A percentile compares a stretch with the other conserved stretches of the same genome.
Evolutionary conservation across 2,329 filamentous ascomycete genomes (phyloP).

Genomic region (Coniochaeta sp.): DNA sequence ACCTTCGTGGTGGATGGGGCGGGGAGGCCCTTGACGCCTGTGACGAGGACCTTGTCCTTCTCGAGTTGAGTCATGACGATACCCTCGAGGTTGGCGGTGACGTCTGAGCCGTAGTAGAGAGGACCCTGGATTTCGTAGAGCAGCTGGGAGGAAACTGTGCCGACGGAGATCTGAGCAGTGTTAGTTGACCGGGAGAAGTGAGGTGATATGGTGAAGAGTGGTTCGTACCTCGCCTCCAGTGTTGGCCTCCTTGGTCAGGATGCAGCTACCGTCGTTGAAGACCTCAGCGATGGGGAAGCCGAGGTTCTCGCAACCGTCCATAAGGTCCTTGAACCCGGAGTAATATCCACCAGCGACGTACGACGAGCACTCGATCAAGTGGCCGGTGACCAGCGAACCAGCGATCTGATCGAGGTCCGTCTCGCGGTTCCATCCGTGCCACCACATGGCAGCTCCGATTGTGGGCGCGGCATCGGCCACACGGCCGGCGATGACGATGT

Average conservation of each 20-base stretch:
- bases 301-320: slow-evolving; percentile 33
- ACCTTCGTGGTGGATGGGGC: slow-evolving; percentile 25
- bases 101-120: slow-evolving; percentile 25
- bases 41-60: slow-evolving; percentile 22
- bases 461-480: slow-evolving; percentile 33
- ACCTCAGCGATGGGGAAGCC: slow-evolving; percentile 44
- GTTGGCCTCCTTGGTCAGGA: slow-evolving; percentile 18
- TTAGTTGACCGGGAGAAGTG: too few species aligned
- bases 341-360: slow-evolving; percentile 42
- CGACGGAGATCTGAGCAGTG: slow-evolving; percentile 6
- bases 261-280: slow-evolving; percentile 28
- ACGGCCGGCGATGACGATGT: slow-evolving; percentile 30
- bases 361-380: slow-evolving; percentile 35
- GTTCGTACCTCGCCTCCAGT: slow-evolving; percentile 15
- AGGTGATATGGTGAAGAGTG: background rate
- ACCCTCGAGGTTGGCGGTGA: slow-evolving; percentile 21
- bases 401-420: slow-evolving; percentile 35
- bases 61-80: slow-evolving; percentile 36
- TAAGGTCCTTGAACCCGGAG: slow-evolving; percentile 34
- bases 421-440: slow-evolving; percentile 35
- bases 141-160: slow-evolving; percentile 18
- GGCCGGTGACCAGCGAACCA: slow-evolving; percentile 31
- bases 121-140: slow-evolving; percentile 31
- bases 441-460: slow-evolving; percentile 40
- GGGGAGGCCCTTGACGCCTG: slow-evolving; percentile 24